Percentiles rank a stretch among this genome's conserved stretches.
These are phyloP conservation scores for Aegle marmelos DNA, from an alignment of 345 rosid species.

Conservation along the genomic window DNA sequence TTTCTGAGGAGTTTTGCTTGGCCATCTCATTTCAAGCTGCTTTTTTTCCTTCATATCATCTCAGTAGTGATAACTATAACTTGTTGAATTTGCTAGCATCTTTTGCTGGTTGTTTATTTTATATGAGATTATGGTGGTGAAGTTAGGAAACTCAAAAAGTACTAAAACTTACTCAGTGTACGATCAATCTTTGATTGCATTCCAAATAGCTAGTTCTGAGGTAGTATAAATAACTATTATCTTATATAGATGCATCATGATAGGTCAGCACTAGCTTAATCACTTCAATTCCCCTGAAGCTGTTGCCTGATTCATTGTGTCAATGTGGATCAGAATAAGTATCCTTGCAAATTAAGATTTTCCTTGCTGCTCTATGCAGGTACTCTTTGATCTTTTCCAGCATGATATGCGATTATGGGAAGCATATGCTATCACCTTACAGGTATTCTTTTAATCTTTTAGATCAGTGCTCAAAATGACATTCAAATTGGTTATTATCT, in stretches of 20 bases:
- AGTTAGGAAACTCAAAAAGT: not conserved
- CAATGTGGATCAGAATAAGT: not conserved
- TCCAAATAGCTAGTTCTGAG: not conserved
- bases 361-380: slow-evolving; percentile 39
- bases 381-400: slow-evolving; percentile 82
- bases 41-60: not conserved
- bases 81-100: not conserved
- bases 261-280: not conserved
- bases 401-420: slow-evolving; percentile 76
- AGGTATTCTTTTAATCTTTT: slow-evolving; percentile 36
- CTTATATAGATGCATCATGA: not conserved
- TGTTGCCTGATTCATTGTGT: not conserved
- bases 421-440: slow-evolving; percentile 77
- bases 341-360: not conserved
- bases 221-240: not conserved
- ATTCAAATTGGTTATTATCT: not conserved
- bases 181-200: not conserved
- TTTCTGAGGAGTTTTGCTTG: not conserved
- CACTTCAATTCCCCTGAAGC: not conserved
- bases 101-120: not conserved
- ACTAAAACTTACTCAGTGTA: not conserved
- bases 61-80: not conserved
- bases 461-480: not conserved
- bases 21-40: not conserved
- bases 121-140: not conserved